A percentile compares a stretch with the other conserved stretches of the same genome.
Evolutionary conservation across 2,329 filamentous ascomycete genomes (phyloP).

Genomic region (Seiridium unicorne): DNA sequence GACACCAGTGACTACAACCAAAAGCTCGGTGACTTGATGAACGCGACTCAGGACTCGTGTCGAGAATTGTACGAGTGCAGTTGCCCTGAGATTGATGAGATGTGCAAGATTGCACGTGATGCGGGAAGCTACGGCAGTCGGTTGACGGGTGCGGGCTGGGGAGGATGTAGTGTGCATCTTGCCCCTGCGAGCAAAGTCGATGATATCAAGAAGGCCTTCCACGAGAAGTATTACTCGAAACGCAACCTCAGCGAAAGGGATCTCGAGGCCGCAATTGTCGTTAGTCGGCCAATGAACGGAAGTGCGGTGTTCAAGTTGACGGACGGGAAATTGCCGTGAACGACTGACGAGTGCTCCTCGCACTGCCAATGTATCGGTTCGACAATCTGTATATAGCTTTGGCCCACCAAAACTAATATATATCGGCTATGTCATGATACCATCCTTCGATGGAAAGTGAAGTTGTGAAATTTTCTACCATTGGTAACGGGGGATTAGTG

Average conservation of each 20-base stretch:
- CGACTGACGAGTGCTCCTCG: too few relatives aligned
- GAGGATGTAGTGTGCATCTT: conserved; percentile 92
- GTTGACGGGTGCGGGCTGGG: conserved; percentile 93
- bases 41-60: conserved; percentile 86
- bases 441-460: too few relatives aligned
- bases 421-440: too few relatives aligned
- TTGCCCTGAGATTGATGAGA: conserved; percentile 85
- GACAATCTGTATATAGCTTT: too few relatives aligned
- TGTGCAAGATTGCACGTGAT: conserved; percentile 75
- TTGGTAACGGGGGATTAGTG: too few relatives aligned
- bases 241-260: conserved; percentile 66
- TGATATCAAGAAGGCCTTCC: conserved; percentile 73
- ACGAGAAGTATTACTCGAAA: conserved; percentile 78
- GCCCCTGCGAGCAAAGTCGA: conserved; percentile 81
- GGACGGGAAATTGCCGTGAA: conserved; percentile 24
- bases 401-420: too few relatives aligned
- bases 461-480: too few relatives aligned
- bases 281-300: conserved; percentile 82
- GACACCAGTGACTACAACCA: conserved; percentile 62
- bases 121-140: conserved; percentile 83
- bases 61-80: conserved; percentile 87
- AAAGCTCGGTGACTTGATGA: conserved; percentile 78
- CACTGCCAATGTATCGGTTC: too few relatives aligned
- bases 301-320: conserved; percentile 48
- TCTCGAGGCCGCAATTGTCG: conserved; percentile 76